These are phyloP conservation scores for Leccinum barrowsii DNA, from an alignment of 768 basidiomycete species.

Conservation along the genomic window DNA sequence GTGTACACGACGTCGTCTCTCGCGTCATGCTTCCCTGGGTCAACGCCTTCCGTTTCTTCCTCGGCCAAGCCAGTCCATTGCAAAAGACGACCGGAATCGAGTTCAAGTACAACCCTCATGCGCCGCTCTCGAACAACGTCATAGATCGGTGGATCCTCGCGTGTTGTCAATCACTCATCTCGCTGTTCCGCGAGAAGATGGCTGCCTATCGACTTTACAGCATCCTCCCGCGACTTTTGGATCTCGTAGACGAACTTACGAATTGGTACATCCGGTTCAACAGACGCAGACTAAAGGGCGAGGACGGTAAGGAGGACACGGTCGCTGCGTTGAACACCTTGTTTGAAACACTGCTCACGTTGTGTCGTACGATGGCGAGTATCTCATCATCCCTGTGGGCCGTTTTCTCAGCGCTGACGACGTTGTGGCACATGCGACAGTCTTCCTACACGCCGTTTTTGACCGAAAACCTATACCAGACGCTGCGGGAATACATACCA, in stretches of 20 bases:
- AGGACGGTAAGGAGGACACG: slow-evolving; percentile 88
- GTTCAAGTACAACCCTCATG: slow-evolving; percentile 87
- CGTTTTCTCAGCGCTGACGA: not conserved
- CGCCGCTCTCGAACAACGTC: slow-evolving; percentile 80
- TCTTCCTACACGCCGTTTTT: slow-evolving; percentile 98
- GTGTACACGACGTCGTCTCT: slow-evolving; percentile 93
- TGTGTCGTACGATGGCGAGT: slow-evolving; percentile 91
- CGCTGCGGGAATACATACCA: slow-evolving; percentile 81
- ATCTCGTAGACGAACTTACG: slow-evolving; percentile 92
- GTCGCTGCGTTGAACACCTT: slow-evolving; percentile 87
- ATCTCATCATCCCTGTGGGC: not conserved
- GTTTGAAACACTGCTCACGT: slow-evolving; percentile 91
- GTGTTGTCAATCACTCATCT: slow-evolving; percentile 94
- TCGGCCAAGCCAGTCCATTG: slow-evolving; percentile 86
- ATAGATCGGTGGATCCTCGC: slow-evolving; percentile 99
- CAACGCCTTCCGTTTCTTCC: slow-evolving; percentile 98
- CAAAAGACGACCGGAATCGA: slow-evolving; percentile 74
- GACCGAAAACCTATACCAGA: slow-evolving; percentile 95
- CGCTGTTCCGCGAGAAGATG: slow-evolving; percentile 91
- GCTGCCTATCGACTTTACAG: slow-evolving; percentile 96
- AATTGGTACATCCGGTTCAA: slow-evolving; percentile 99
- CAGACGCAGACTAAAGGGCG: slow-evolving; percentile 91
- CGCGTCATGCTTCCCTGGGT: slow-evolving; percentile 98
- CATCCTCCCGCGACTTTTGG: slow-evolving; percentile 90
- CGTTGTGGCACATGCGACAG: slow-evolving; percentile 36